Conservation (phyloP, 805 yeast species). For the Kodamaea jinghongensis region DNA sequence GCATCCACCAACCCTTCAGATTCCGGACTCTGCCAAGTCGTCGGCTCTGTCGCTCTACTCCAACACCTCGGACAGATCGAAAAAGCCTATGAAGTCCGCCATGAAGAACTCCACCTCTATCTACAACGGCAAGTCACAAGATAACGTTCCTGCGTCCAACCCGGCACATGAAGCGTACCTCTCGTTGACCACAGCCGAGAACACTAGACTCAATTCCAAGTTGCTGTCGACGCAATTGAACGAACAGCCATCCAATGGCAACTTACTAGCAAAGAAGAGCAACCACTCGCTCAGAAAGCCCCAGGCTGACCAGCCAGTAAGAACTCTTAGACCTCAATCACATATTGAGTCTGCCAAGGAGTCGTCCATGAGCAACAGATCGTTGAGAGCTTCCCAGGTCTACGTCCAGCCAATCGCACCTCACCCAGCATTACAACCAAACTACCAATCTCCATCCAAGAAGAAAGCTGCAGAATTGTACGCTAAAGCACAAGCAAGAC, state of each 20-base stretch:
- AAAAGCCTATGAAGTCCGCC: conserved; percentile 51
- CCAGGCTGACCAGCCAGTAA: conserved; percentile 10
- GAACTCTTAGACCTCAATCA: conserved; percentile 37
- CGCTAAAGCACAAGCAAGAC: conserved; percentile 48
- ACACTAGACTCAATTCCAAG: conserved; percentile 69
- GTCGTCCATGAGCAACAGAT: conserved; percentile 28
- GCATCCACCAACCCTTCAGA: conserved; percentile 15
- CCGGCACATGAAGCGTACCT: conserved; percentile 65
- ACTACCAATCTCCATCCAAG: conserved; percentile 39
- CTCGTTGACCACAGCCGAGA: conserved; percentile 73
- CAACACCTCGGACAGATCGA: conserved; percentile 16
- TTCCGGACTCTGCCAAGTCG: conserved; percentile 10
- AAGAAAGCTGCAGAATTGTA: conserved; percentile 51
- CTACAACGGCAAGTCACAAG: conserved; percentile 12
- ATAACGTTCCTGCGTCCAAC: conserved; percentile 14
- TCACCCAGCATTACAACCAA: conserved; percentile 40
- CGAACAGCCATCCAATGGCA: conserved; percentile 1
- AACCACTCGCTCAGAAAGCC: conserved; percentile 7
- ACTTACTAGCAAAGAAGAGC: conserved; percentile 5
- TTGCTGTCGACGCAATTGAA: conserved; percentile 41
- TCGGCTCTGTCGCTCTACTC: conserved; percentile 34
- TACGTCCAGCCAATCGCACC: conserved; percentile 35
- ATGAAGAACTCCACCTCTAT: conserved; percentile 40
- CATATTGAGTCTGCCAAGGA: conserved; percentile 10
- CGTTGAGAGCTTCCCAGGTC: conserved; percentile 18